Conservation (phyloP, 1,139 yeast species). For the Hyphopichia burtonii region DNA sequence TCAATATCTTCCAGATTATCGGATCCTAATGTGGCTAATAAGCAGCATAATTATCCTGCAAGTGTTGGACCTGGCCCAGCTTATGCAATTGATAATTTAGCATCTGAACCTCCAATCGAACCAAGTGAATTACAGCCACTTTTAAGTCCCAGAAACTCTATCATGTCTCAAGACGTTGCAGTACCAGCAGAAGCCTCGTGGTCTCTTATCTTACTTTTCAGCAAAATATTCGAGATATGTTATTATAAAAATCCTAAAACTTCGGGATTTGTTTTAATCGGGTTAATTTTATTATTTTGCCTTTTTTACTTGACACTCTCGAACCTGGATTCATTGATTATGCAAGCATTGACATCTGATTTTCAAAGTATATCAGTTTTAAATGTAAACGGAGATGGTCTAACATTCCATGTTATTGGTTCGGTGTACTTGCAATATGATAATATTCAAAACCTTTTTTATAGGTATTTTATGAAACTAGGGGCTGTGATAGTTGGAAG, state of each 20-base stretch:
- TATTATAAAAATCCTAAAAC: constrained; percentile 3
- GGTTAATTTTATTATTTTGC: constrained; percentile 13
- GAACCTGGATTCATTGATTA: constrained; percentile 13
- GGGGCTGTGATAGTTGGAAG: constrained; percentile 23
- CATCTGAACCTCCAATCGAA: constrained; percentile 2
- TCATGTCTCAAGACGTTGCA: constrained; percentile 1
- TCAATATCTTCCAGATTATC: background rate
- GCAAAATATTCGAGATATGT: constrained; percentile 3
- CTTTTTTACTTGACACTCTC: constrained; percentile 16
- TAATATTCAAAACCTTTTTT: constrained; percentile 17
- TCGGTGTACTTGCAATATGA: constrained; percentile 25
- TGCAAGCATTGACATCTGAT: constrained; percentile 18
- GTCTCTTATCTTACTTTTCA: constrained; percentile 1
- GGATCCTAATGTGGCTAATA: background rate
- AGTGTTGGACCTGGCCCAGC: background rate
- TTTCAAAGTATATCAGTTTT: constrained; percentile 17
- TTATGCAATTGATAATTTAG: background rate
- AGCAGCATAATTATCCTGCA: background rate
- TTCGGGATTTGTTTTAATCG: constrained; percentile 7
- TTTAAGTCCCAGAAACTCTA: constrained; percentile 2
- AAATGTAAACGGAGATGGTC: constrained; percentile 22
- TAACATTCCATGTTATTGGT: constrained; percentile 24
- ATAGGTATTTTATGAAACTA: constrained; percentile 18
- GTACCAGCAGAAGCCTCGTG: constrained; percentile 5
- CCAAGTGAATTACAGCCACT: constrained; percentile 4